Evolutionary conservation across 306 rosid genomes (phyloP).

Genomic region (Lathyrus aphaca): DNA sequence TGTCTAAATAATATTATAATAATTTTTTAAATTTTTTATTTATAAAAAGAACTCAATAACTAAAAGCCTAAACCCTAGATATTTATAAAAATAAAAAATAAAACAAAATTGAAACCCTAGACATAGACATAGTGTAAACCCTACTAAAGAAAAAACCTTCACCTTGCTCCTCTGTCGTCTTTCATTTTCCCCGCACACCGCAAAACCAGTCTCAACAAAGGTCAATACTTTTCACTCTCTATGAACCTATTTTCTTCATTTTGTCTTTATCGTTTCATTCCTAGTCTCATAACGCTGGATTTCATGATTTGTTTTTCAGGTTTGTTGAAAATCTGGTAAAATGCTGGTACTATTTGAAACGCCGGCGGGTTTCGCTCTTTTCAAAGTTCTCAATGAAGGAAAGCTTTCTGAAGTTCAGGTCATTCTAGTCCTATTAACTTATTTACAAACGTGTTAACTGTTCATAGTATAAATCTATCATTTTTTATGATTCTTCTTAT

Average conservation of each 20-base stretch:
- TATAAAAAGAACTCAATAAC: too few relatives aligned
- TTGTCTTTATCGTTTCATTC: too few relatives aligned
- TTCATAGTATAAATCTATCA: not conserved
- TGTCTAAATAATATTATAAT: too few relatives aligned
- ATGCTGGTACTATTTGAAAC: not conserved
- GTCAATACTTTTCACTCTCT: not conserved
- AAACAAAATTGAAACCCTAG: not conserved
- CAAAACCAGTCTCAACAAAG: not conserved
- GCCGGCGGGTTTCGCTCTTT: not conserved
- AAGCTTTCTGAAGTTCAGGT: not conserved
- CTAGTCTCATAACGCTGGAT: not conserved
- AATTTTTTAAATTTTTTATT: too few relatives aligned
- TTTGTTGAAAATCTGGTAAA: not conserved
- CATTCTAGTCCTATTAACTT: not conserved
- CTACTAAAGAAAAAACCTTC: not conserved
- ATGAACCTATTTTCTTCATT: too few relatives aligned
- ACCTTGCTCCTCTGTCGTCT: not conserved
- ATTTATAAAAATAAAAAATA: too few relatives aligned
- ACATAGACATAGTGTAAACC: not conserved
- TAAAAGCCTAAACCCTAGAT: not conserved
- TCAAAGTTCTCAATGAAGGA: constrained; percentile 6
- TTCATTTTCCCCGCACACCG: not conserved
- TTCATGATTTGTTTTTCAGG: not conserved
- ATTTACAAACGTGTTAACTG: not conserved
- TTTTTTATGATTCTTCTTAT: too few relatives aligned